Evolutionary conservation across 2,329 filamentous ascomycete species (phyloP), one percentile per base, ranked within the genome.

Genomic region (Raffaelea arxii): DNA sequence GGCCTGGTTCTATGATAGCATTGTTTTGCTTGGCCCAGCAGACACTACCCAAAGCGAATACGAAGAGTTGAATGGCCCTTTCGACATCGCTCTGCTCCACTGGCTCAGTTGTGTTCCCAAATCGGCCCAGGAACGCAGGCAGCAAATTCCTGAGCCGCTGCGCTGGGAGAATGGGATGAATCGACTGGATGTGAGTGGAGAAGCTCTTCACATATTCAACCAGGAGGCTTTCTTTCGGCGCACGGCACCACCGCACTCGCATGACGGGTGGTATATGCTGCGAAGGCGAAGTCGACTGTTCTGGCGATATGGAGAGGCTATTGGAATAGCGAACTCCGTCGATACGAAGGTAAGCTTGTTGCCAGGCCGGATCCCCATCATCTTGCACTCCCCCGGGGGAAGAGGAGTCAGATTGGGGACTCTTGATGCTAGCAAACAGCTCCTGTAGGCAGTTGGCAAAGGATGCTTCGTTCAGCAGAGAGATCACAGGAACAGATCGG

Each of bases 41-140:
- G 10, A 53, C 41, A 9, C 49, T 49, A 2, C 52, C 52, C 2
- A 54, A 18, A 3, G 52, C 49, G 27, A 54, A 48, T 14, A 54
- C 47, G 3, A 54, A 47, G 12, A 51, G 25, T 21, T 51, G 49
- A 7, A 50, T 43, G 25, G 38, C 51, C 6, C 36, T 18, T 12
- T 48, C 37, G 10, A 46, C 25, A 2, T 36, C 46, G 4, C 7
- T 3, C 14, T 41, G 25, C 6, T 24, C 16, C 4, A 12, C 23
- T 10, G 22, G 23, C n/a, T 22, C 6, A n/a, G n/a, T 38, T 18
- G 5, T 36, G 7, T 19, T 18, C 6, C 44, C 35, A 21, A 23
- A 43, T 12, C 27, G 50, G 3, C 7, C 9, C 5, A 47, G 9
- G 11, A 51, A 49, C 5, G 25, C 21, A 1, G 19, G 12, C 16